These are phyloP conservation scores for Heliosperma pusillum DNA, from an alignment of 148 eudicot species.

Conservation along the genomic window DNA sequence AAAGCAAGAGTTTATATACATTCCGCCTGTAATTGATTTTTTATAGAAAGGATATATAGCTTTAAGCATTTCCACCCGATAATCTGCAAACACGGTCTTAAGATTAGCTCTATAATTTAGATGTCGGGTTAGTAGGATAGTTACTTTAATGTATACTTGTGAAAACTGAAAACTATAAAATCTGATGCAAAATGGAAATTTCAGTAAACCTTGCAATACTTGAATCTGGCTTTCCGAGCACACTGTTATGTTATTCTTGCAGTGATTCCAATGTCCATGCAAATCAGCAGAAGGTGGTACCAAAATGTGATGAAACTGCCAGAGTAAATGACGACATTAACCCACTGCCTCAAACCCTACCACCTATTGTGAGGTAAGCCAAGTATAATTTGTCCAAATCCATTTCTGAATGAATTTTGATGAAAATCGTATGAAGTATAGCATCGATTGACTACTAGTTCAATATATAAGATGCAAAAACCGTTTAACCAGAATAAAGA, in stretches of 20 bases:
- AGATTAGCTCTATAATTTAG: neutral
- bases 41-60: conserved; percentile 49
- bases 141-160: neutral
- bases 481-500: no score
- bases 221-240: conserved; percentile 52
- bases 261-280: conserved; percentile 59
- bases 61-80: conserved; percentile 60
- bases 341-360: no score
- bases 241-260: conserved; percentile 52
- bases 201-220: conserved; percentile 60
- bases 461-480: no score
- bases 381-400: no score
- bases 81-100: conserved; percentile 36
- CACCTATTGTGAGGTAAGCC: no score
- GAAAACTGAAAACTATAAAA: neutral
- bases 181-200: neutral
- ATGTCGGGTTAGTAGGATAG: neutral
- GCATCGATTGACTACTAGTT: no score
- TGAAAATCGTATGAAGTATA: no score
- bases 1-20: conserved; percentile 91
- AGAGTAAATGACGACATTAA: no score
- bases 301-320: conserved; percentile 73
- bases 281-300: conserved; percentile 81
- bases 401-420: no score
- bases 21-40: conserved; percentile 62